Evolutionary conservation across 805 yeast genomes (phyloP), one percentile per base, ranked within the genome.

Genomic region (Hanseniaspora taiwanica): DNA sequence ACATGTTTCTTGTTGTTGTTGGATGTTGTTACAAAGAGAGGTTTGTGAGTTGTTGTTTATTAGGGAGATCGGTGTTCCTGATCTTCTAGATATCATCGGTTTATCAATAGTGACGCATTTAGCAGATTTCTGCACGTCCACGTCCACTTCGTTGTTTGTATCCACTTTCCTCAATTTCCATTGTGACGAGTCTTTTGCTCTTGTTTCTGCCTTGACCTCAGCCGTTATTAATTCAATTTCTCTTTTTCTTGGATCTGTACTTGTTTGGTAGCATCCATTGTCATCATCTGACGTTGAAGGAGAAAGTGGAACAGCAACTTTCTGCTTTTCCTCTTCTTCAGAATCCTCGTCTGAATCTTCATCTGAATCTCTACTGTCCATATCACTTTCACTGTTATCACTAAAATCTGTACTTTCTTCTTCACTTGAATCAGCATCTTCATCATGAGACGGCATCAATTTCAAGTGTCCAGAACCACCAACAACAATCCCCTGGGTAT

Each of bases 381-480:
- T n/a, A n/a, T n/a, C n/a, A n/a, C n/a, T n/a, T n/a, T n/a, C n/a
- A n/a, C n/a, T n/a, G n/a, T n/a, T n/a, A n/a, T 12, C 29, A 8
- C n/a, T 25, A 14, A 23, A 13, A 25, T 4, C 9, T 56, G 61
- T 8, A 50, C 55, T 42, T 42, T 49, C 19, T 48, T 45, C n/a
- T 46, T 48, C 27, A 39, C 36, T 25, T 47, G 48, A 16, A 40
- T 25, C 35, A 37, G 27, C 34, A 13, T 7, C 43, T 14, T 34
- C 35, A n/a, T 24, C 35, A 10, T 14, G 10, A 8, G 29, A 38
- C 42, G 12, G 37, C 16, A 69, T 46, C 35, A 72, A 55, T 38
- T 72, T 74, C 40, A 78, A 59, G 40, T 78, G 78, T 1, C 84
- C 85, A 2, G 82, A 66, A 2, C 87, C 89, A 34, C 89, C 91